Evolutionary conservation across 495 filamentous ascomycete species (phyloP).

Genomic region (Pseudomonodictys pantanalensis): DNA sequence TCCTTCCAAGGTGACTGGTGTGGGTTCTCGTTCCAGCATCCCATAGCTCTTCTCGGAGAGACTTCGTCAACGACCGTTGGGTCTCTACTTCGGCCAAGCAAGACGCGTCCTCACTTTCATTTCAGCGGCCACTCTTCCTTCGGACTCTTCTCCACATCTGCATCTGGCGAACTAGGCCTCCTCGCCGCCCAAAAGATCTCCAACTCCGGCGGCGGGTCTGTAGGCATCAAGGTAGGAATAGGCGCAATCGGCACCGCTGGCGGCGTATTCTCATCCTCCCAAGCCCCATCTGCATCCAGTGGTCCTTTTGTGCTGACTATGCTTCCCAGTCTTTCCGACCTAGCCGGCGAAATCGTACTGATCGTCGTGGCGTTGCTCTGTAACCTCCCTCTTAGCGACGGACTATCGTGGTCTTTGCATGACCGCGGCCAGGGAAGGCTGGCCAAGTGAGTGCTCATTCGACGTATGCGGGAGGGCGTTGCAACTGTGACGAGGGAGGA

Average conservation of each 20-base stretch:
- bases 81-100: too few species aligned
- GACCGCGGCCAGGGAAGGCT: slow-evolving; percentile 13
- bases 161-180: background rate
- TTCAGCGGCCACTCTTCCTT: background rate
- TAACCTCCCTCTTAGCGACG: background rate
- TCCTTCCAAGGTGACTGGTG: too few species aligned
- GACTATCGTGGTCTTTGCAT: background rate
- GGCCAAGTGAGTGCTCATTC: slow-evolving; percentile 3
- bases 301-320: background rate
- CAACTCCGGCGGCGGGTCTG: slow-evolving; percentile 14
- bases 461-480: background rate
- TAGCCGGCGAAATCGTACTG: background rate
- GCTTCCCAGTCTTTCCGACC: background rate
- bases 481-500: slow-evolving; percentile 52
- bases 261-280: background rate
- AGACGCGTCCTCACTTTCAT: too few species aligned
- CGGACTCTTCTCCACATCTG: slow-evolving; percentile 6
- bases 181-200: slow-evolving; percentile 2
- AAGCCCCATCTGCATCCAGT: background rate
- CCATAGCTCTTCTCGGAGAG: too few species aligned
- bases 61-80: too few species aligned
- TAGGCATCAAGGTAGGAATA: background rate
- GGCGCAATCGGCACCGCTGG: slow-evolving; percentile 1
- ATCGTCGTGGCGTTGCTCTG: slow-evolving; percentile 4
- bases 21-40: too few species aligned